Evolutionary conservation across 768 basidiomycete species (phyloP).

Genomic region (Leccinellum albellum): DNA sequence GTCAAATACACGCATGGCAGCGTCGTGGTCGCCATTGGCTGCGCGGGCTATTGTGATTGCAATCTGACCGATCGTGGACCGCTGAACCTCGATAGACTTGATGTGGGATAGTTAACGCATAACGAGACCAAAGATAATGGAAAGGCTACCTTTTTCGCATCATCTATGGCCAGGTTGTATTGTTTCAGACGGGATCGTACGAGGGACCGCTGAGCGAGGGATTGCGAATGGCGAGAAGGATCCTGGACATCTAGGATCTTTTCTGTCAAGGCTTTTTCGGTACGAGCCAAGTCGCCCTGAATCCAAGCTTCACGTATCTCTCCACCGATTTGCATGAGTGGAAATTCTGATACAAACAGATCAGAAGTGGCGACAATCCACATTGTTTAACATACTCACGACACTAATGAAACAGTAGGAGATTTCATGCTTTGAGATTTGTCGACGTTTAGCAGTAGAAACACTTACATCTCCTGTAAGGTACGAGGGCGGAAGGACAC

Average conservation of each 20-base stretch:
- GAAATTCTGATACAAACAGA: not conserved
- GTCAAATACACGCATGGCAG: conserved; percentile 4
- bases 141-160: not conserved
- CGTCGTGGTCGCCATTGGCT: conserved; percentile 1
- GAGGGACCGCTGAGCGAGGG: conserved; percentile 1
- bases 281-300: not conserved
- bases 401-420: no score
- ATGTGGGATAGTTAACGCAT: not conserved
- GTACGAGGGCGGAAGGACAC: not conserved
- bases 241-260: not conserved
- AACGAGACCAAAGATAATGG: fast-evolving
- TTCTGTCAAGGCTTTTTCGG: not conserved
- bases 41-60: not conserved
- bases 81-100: conserved; percentile 7
- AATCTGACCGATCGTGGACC: conserved; percentile 8
- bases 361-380: not conserved
- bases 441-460: fast-evolving
- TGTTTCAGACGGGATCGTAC: not conserved
- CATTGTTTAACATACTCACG: not conserved
- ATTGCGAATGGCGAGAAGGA: not conserved
- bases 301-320: not conserved
- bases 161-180: not conserved
- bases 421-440: not conserved
- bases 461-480: not conserved
- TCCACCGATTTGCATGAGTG: not conserved